Evolutionary conservation across 1,284 basidiomycete species (phyloP), one percentile per base, ranked within the genome.

Genomic region (Tylopilus sp.): DNA sequence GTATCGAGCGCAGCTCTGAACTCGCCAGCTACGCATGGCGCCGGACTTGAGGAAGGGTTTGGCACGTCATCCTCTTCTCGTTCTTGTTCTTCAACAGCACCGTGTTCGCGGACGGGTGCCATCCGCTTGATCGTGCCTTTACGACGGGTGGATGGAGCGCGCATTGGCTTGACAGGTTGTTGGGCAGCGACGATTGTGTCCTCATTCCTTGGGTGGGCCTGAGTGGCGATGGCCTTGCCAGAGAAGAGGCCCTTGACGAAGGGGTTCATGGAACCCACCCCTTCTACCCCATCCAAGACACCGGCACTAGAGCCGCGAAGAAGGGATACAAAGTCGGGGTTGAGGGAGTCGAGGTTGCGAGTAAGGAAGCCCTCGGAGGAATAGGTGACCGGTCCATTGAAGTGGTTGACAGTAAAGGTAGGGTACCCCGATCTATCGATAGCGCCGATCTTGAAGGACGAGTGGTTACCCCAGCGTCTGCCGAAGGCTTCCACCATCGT

Each of bases 401-500:
- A 99, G 67, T 98, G 96, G 64, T 85, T 90, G 69, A 98, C 78
- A 0, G 89, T 95, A 70, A 99, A 99, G 0, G 90, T 88, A 0
- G 88, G 84, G 66, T 78, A 86, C 6, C 93, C 93, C 0, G 82
- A 82, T 11, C 89, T 80, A 63, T 94, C 88, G 41, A 82, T 72
- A 1, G 75, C 73, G 15, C 90, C 86, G 5, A 86, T 71, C 68
- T 93, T 90, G 81, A 98, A 97, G 1, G 86, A 88, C 0, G 87
- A 80, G 64, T 98, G 94, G 60, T 92, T 96, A 5, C 85, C 89
- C 92, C 94, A 98, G 4, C 94, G 82, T 71, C 97, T 97, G 46
- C 81, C 76, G 64, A 98, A 93, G 0, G 94, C 91, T 57, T 97
- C 92, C 15, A 96, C 83, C 92, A 98, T 97, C 4, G 89, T 92